A percentile compares a stretch with the other conserved stretches of the same genome.
Evolutionary conservation across 1,139 yeast species (phyloP).

Genomic region (Candida glucosophila): DNA sequence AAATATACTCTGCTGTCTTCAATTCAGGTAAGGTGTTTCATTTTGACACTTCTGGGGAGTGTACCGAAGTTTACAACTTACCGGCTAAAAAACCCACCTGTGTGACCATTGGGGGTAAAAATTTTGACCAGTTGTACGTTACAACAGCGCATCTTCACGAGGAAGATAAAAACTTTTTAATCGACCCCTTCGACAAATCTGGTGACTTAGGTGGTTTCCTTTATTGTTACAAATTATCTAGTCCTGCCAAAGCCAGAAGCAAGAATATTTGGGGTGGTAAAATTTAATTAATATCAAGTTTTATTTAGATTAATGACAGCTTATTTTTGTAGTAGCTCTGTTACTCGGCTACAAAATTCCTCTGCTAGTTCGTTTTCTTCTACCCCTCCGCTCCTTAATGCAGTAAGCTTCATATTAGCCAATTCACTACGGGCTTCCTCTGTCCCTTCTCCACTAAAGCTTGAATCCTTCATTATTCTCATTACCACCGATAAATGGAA

Average conservation of each 20-base stretch:
- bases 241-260: constrained; percentile 15
- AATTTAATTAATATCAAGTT: constrained; percentile 1
- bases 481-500: constrained; percentile 42
- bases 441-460: constrained; percentile 33
- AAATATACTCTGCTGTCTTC: constrained; percentile 65
- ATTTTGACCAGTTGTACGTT: constrained; percentile 51
- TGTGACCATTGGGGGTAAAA: constrained; percentile 60
- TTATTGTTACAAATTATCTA: constrained; percentile 16
- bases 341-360: constrained; percentile 38
- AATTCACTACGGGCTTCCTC: constrained; percentile 47
- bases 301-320: background rate
- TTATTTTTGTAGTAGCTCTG: background rate
- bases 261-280: constrained; percentile 19
- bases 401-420: constrained; percentile 51
- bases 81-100: constrained; percentile 66
- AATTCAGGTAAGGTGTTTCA: constrained; percentile 49
- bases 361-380: constrained; percentile 61
- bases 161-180: constrained; percentile 23
- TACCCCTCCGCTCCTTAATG: constrained; percentile 52
- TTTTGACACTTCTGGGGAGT: constrained; percentile 40
- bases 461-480: constrained; percentile 37
- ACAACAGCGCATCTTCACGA: constrained; percentile 55
- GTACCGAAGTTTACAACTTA: constrained; percentile 42
- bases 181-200: constrained; percentile 18
- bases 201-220: constrained; percentile 53